These are phyloP conservation scores for Pseudocercospora crystallina DNA, from an alignment of 2,329 filamentous ascomycete species.

Conservation along the genomic window DNA sequence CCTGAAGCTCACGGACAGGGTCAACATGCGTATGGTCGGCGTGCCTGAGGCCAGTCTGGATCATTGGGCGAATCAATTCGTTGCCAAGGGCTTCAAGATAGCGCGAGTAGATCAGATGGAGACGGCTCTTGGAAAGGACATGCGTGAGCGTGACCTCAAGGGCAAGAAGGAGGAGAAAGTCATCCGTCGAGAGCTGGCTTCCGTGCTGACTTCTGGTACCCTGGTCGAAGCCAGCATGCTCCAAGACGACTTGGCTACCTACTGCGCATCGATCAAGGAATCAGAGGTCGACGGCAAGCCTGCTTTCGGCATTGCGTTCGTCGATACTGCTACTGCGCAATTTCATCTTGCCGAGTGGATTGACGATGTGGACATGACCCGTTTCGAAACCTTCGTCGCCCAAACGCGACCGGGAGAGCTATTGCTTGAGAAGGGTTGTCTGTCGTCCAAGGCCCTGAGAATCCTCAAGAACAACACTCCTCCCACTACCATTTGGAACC, in stretches of 20 bases:
- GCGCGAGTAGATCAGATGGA: conserved; percentile 96
- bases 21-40: conserved; percentile 99
- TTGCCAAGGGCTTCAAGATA: conserved; percentile 97
- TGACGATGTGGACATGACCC: conserved; percentile 90
- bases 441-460: conserved; percentile 85
- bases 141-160: conserved; percentile 80
- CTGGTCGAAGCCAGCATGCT: conserved; percentile 95
- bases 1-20: conserved; percentile 92
- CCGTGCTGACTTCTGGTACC: conserved; percentile 87
- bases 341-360: conserved; percentile 91
- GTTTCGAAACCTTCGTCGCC: conserved; percentile 94
- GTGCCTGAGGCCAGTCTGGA: conserved; percentile 95
- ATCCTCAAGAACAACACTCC: conserved; percentile 95
- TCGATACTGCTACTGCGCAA: conserved; percentile 92
- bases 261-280: conserved; percentile 88
- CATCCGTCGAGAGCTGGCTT: conserved; percentile 85
- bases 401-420: conserved; percentile 88
- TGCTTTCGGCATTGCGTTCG: conserved; percentile 87
- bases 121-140: conserved; percentile 92
- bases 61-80: conserved; percentile 97
- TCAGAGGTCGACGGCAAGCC: conserved; percentile 68
- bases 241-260: conserved; percentile 95
- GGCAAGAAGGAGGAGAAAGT: conserved; percentile 83
- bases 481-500: conserved; percentile 93
- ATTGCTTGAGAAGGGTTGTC: conserved; percentile 74